Evolutionary conservation across 768 basidiomycete species (phyloP).

Genomic region (Kwoniella dendrophila): DNA sequence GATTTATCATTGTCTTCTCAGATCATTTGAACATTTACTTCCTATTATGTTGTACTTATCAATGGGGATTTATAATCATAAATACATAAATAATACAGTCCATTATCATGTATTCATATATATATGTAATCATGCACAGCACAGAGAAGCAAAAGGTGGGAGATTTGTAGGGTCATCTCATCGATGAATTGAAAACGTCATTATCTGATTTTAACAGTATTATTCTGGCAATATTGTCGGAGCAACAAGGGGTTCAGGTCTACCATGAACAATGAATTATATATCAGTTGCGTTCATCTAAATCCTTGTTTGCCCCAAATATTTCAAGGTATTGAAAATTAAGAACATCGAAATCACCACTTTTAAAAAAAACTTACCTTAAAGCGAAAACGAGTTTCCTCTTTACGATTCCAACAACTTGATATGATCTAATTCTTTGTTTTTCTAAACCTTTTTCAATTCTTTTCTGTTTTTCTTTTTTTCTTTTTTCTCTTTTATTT

Average conservation of each 20-base stretch:
- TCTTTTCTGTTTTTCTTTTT: slow-evolving; percentile 16
- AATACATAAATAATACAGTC: not conserved
- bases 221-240: slow-evolving; percentile 53
- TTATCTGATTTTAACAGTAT: too few species aligned
- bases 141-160: too few species aligned
- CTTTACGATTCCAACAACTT: slow-evolving; percentile 50
- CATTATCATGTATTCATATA: too few species aligned
- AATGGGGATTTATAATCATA: too few species aligned
- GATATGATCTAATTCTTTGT: slow-evolving; percentile 47
- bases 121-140: too few species aligned
- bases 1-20: too few species aligned
- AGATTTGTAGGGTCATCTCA: too few species aligned
- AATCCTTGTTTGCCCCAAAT: not conserved
- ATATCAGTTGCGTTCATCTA: not conserved
- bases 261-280: slow-evolving; percentile 12
- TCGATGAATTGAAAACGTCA: too few species aligned
- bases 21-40: too few species aligned
- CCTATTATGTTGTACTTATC: too few species aligned
- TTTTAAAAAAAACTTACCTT: slow-evolving; percentile 34
- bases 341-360: not conserved
- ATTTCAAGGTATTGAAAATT: not conserved
- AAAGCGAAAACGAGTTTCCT: slow-evolving; percentile 54
- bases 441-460: slow-evolving; percentile 11
- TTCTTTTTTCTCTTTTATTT: slow-evolving; percentile 9
- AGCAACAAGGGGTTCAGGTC: slow-evolving; percentile 55